Percentiles rank a stretch among this genome's conserved stretches.
phyloP scores from a whole-genome alignment of 805 yeast genomes.

The Starmerella kuoi region DNA sequence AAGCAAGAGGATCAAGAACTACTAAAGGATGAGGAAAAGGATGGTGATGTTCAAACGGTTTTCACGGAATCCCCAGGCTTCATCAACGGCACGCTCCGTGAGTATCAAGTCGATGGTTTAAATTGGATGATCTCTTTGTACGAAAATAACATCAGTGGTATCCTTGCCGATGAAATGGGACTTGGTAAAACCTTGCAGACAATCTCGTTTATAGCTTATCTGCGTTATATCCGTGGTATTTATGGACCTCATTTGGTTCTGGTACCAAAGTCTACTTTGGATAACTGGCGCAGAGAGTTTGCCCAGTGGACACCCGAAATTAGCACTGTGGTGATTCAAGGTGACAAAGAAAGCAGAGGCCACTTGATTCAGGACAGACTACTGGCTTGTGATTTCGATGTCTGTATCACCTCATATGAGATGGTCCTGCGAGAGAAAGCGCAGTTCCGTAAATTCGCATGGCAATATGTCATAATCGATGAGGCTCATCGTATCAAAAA shows the following conservation, averaged over 20 bases:
- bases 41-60: conserved; percentile 45
- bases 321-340: conserved; percentile 71
- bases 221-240: conserved; percentile 62
- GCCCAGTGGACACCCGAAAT: conserved; percentile 95
- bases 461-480: conserved; percentile 91
- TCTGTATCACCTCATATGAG: conserved; percentile 80
- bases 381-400: conserved; percentile 72
- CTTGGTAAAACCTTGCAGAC: conserved; percentile 93
- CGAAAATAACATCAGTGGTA: conserved; percentile 82
- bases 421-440: conserved; percentile 85
- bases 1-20: conserved; percentile 93
- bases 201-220: conserved; percentile 77
- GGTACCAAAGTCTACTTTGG: conserved; percentile 91
- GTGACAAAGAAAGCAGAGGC: conserved; percentile 70
- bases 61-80: conserved; percentile 76
- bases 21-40: conserved; percentile 64
- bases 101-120: conserved; percentile 87
- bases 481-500: conserved; percentile 96
- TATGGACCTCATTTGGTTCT: conserved; percentile 86
- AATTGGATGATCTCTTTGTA: conserved; percentile 87
- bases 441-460: conserved; percentile 63
- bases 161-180: conserved; percentile 97
- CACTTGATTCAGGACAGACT: conserved; percentile 47
- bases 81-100: conserved; percentile 64
- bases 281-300: conserved; percentile 94